Conservation (phyloP, 2,329 filamentous ascomycete genomes). For the Alternaria brassicae region DNA sequence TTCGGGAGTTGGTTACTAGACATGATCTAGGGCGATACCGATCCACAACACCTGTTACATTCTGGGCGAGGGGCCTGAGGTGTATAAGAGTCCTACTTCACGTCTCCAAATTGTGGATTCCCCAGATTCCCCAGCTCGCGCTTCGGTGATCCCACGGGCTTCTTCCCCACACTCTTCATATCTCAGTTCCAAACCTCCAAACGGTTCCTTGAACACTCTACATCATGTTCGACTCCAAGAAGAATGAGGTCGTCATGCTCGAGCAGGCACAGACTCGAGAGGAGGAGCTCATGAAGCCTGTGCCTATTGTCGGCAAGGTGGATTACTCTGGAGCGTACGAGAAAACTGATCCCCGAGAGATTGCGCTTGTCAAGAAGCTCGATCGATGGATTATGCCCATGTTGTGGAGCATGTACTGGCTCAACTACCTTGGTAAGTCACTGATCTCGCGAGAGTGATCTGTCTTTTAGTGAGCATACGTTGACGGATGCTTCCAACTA, state of each 20-base stretch:
- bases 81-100: slow-evolving; percentile 31
- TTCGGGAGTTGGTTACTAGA: slow-evolving; percentile 20
- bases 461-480: slow-evolving; percentile 42
- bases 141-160: slow-evolving; percentile 25
- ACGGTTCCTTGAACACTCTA: neutral
- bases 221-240: slow-evolving; percentile 32
- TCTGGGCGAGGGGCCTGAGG: neutral
- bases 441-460: slow-evolving; percentile 32
- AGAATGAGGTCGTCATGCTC: slow-evolving; percentile 38
- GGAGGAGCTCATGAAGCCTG: slow-evolving; percentile 30
- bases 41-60: neutral
- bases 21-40: slow-evolving; percentile 4
- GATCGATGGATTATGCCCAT: slow-evolving; percentile 40
- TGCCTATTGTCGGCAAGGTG: slow-evolving; percentile 34
- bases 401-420: slow-evolving; percentile 36
- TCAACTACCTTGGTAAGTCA: slow-evolving; percentile 15
- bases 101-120: slow-evolving; percentile 30
- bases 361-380: slow-evolving; percentile 44
- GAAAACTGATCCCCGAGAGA: slow-evolving; percentile 46
- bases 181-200: neutral
- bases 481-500: slow-evolving; percentile 18
- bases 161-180: slow-evolving; percentile 18
- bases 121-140: slow-evolving; percentile 35
- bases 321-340: slow-evolving; percentile 47
- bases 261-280: slow-evolving; percentile 35